A percentile compares a stretch with the other conserved stretches of the same genome.
These are phyloP conservation scores for Macrophomina phaseolina DNA, from an alignment of 2,329 filamentous ascomycete genomes.

Conservation along the genomic window DNA sequence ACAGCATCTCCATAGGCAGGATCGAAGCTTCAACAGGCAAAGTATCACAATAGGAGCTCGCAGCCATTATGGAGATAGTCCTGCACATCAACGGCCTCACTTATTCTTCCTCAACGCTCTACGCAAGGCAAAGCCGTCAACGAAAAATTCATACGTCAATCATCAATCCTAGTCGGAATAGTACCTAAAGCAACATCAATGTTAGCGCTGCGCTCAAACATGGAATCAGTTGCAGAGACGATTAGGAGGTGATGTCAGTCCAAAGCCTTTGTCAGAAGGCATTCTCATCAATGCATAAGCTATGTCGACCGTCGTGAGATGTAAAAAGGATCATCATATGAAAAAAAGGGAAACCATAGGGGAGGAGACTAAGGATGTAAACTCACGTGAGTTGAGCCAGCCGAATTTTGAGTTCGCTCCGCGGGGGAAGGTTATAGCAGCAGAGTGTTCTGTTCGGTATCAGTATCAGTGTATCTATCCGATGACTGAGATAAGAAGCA, in stretches of 20 bases:
- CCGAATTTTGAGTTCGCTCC: background rate
- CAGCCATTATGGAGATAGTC: too few species aligned
- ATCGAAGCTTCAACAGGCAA: background rate
- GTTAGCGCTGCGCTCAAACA: background rate
- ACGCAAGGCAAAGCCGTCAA: conserved; percentile 4
- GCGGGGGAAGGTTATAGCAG: background rate
- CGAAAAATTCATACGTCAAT: conserved; percentile 10
- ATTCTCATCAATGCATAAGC: conserved; percentile 76
- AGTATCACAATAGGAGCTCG: background rate
- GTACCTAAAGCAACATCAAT: background rate
- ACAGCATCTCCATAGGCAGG: too few species aligned
- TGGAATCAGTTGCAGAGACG: background rate
- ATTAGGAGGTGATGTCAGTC: conserved; percentile 7
- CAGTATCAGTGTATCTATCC: background rate
- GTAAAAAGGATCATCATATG: conserved; percentile 67
- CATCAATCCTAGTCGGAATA: background rate
- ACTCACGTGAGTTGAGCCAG: background rate
- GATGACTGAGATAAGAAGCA: background rate
- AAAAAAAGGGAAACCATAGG: conserved; percentile 33
- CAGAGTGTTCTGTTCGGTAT: conserved; percentile 22
- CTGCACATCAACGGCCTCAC: too few species aligned
- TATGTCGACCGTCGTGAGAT: conserved; percentile 91
- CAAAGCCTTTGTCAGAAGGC: conserved; percentile 73
- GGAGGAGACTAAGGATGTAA: conserved; percentile 1
- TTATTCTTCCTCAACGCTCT: conserved; percentile 12